These are phyloP conservation scores for Talaromyces adpressus DNA, from an alignment of 495 filamentous ascomycete genomes.

Conservation along the genomic window DNA sequence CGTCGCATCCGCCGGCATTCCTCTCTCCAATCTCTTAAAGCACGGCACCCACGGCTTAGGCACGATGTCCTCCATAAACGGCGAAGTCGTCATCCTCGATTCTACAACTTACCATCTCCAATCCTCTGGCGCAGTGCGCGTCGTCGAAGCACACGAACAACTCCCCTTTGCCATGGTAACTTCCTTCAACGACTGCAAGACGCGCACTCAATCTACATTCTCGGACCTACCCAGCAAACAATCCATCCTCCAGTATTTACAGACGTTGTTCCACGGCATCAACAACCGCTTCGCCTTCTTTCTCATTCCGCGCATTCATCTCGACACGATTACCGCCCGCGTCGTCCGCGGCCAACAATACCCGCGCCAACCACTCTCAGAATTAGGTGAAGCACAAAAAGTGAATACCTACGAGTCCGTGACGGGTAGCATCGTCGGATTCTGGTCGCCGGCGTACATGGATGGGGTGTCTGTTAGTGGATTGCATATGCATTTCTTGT, in stretches of 20 bases:
- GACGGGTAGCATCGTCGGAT: slow-evolving; percentile 40
- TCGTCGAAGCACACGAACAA: slow-evolving; percentile 5
- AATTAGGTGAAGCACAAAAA: slow-evolving; percentile 33
- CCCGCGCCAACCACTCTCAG: slow-evolving; percentile 29
- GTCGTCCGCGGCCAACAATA: slow-evolving; percentile 9
- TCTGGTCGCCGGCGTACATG: slow-evolving; percentile 38
- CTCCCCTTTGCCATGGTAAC: slow-evolving; percentile 9
- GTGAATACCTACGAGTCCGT: slow-evolving; percentile 25
- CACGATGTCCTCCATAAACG: slow-evolving; percentile 40
- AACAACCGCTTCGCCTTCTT: slow-evolving; percentile 5
- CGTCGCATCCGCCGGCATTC: slow-evolving; percentile 32
- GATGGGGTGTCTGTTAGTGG: slow-evolving; percentile 44
- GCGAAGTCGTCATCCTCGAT: slow-evolving; percentile 47
- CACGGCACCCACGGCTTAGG: slow-evolving; percentile 47
- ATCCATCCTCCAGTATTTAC: slow-evolving; percentile 3
- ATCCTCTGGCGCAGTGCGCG: background rate
- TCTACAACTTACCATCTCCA: slow-evolving; percentile 32
- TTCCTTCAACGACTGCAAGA: slow-evolving; percentile 2
- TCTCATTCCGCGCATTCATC: background rate
- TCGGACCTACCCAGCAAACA: slow-evolving; percentile 3
- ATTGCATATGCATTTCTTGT: slow-evolving; percentile 46
- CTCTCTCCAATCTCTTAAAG: slow-evolving; percentile 24
- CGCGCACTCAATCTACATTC: background rate
- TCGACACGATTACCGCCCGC: slow-evolving; percentile 5
- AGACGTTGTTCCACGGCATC: background rate